Evolutionary conservation across 2,329 filamentous ascomycete species (phyloP).

Genomic region (Aspergillus pseudotamarii): DNA sequence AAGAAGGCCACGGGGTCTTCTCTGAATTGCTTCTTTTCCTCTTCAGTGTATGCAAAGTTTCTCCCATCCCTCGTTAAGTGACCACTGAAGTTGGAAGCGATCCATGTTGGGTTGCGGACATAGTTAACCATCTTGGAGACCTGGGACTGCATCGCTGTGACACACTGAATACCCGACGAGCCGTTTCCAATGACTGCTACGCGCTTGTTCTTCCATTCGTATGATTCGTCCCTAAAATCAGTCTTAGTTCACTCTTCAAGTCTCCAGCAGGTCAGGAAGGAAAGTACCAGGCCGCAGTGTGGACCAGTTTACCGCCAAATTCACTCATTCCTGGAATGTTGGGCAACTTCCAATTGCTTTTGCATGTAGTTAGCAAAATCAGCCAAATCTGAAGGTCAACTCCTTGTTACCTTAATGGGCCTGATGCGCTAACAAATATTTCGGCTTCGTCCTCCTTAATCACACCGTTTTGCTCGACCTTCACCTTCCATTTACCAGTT

Average conservation of each 20-base stretch:
- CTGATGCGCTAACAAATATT: slow-evolving; percentile 30
- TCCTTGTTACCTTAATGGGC: slow-evolving; percentile 23
- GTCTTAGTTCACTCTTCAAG: not conserved
- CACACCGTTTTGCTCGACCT: slow-evolving; percentile 17
- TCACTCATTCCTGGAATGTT: slow-evolving; percentile 25
- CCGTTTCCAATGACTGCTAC: slow-evolving; percentile 35
- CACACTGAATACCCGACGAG: slow-evolving; percentile 38
- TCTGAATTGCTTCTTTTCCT: slow-evolving; percentile 25
- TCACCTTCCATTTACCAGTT: slow-evolving; percentile 20
- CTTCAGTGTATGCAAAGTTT: slow-evolving; percentile 29
- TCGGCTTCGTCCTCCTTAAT: slow-evolving; percentile 24
- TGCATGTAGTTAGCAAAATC: slow-evolving; percentile 2
- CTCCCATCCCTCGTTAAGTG: slow-evolving; percentile 23
- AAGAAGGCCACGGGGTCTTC: slow-evolving; percentile 17
- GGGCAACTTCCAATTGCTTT: slow-evolving; percentile 27
- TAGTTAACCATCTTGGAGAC: slow-evolving; percentile 30
- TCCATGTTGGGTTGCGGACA: slow-evolving; percentile 32
- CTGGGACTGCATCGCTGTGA: slow-evolving; percentile 22
- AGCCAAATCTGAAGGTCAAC: not conserved
- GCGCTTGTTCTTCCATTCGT: slow-evolving; percentile 28
- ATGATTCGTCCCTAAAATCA: not conserved
- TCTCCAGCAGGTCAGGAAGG: slow-evolving; percentile 20
- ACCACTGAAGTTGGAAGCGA: slow-evolving; percentile 26
- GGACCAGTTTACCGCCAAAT: slow-evolving; percentile 28
- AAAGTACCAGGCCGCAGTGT: slow-evolving; percentile 26